These are phyloP conservation scores for Myriosclerotinia scirpicola DNA, from an alignment of 2,329 filamentous ascomycete genomes.

Conservation along the genomic window DNA sequence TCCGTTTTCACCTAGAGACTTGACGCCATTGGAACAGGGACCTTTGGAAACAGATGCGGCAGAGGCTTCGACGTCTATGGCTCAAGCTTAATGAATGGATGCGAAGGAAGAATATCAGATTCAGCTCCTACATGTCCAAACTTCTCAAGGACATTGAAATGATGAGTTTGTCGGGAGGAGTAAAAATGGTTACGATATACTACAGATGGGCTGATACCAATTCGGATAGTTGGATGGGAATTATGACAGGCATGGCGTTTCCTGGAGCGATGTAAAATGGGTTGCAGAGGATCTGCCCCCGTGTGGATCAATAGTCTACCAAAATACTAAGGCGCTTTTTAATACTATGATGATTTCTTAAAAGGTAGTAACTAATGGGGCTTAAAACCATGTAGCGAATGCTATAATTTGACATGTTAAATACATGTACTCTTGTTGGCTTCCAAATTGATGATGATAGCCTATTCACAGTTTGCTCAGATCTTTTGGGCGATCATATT, in stretches of 20 bases:
- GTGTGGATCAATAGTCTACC: background rate
- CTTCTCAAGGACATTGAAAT: background rate
- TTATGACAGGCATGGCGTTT: slow-evolving; percentile 10
- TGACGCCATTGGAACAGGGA: slow-evolving; percentile 22
- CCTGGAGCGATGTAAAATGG: background rate
- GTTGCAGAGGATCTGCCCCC: background rate
- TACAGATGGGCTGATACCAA: background rate
- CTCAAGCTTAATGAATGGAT: slow-evolving; percentile 29
- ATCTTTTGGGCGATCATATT: too few relatives aligned
- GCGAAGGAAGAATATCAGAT: background rate
- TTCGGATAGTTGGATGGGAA: background rate
- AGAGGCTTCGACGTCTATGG: slow-evolving; percentile 35
- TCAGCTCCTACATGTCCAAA: background rate
- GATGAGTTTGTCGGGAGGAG: background rate
- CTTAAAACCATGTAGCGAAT: background rate
- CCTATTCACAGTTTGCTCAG: too few relatives aligned
- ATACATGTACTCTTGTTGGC: background rate
- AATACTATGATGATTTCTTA: background rate
- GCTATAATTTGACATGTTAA: background rate
- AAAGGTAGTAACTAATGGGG: background rate
- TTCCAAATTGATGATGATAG: too few relatives aligned
- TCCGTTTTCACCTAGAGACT: slow-evolving; percentile 17
- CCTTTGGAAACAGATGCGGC: slow-evolving; percentile 33
- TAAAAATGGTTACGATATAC: background rate
- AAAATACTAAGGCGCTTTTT: background rate